These are phyloP conservation scores for Lodderomyces pseudojiufengensis DNA, from an alignment of 1,139 yeast genomes.

Conservation along the genomic window DNA sequence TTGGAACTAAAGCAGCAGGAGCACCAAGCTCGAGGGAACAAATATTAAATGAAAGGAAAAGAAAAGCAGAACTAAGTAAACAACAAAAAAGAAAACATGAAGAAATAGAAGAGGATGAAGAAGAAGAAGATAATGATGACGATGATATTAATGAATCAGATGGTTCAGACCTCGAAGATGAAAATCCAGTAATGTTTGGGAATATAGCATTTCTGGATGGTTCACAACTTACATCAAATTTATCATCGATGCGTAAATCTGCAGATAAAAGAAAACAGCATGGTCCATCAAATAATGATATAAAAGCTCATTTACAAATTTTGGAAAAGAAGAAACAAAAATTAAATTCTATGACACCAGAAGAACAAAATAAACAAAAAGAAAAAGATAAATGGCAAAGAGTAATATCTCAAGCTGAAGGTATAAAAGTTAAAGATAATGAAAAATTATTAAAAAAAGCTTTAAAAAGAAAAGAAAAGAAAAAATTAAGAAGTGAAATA, in stretches of 20 bases:
- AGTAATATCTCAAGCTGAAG: slow-evolving; percentile 85
- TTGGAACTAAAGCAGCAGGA: slow-evolving; percentile 75
- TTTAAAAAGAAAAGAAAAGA: slow-evolving; percentile 73
- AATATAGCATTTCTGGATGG: slow-evolving; percentile 85
- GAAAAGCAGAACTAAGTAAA: slow-evolving; percentile 40
- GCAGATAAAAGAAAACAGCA: slow-evolving; percentile 55
- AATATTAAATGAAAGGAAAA: slow-evolving; percentile 56
- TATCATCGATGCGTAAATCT: slow-evolving; percentile 51
- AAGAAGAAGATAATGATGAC: slow-evolving; percentile 32
- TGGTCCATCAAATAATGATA: slow-evolving; percentile 84
- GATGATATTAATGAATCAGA: slow-evolving; percentile 33
- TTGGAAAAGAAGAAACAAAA: slow-evolving; percentile 72
- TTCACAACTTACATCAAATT: slow-evolving; percentile 72
- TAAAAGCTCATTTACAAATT: slow-evolving; percentile 75
- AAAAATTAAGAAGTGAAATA: slow-evolving; percentile 73
- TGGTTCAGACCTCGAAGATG: slow-evolving; percentile 33
- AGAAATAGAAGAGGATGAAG: slow-evolving; percentile 31
- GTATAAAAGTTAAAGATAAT: slow-evolving; percentile 82
- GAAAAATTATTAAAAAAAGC: slow-evolving; percentile 85
- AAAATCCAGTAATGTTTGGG: slow-evolving; percentile 59
- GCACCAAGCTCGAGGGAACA: slow-evolving; percentile 82
- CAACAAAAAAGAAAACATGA: slow-evolving; percentile 37
- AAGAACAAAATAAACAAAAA: slow-evolving; percentile 55
- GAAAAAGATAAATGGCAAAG: slow-evolving; percentile 84
- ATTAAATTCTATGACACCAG: slow-evolving; percentile 56